Evolutionary conservation across 495 filamentous ascomycete genomes (phyloP).

Genomic region (Glonium stellatum): DNA sequence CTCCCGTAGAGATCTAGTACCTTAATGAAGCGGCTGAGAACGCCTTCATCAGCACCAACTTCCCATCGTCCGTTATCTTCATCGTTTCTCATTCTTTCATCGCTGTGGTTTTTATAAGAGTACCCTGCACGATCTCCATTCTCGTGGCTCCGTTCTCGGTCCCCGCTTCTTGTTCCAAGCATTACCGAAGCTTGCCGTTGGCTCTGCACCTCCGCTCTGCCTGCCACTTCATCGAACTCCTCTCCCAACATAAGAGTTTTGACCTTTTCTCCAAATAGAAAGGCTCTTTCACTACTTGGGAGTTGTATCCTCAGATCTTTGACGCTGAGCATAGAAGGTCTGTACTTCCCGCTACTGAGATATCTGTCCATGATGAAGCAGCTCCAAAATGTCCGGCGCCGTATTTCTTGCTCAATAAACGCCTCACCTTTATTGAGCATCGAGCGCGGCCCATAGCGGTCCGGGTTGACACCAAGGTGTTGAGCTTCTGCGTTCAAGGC

Average conservation of each 20-base stretch:
- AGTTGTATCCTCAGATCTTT: constrained; percentile 63
- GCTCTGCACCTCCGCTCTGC: constrained; percentile 23
- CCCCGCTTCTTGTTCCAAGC: constrained; percentile 9
- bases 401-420: constrained; percentile 65
- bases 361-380: constrained; percentile 78
- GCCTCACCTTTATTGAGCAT: constrained; percentile 38
- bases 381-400: constrained; percentile 78
- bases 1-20: constrained; percentile 73
- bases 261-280: constrained; percentile 63
- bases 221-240: constrained; percentile 18
- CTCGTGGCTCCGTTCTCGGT: not conserved
- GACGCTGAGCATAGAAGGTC: constrained; percentile 60
- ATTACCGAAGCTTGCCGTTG: constrained; percentile 19
- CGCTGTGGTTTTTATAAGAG: constrained; percentile 23
- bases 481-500: constrained; percentile 42
- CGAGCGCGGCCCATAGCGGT: constrained; percentile 18
- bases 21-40: constrained; percentile 68
- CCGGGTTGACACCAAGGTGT: constrained; percentile 35
- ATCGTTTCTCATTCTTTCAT: constrained; percentile 20
- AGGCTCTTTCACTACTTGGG: constrained; percentile 58
- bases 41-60: constrained; percentile 56
- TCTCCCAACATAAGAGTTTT: constrained; percentile 33
- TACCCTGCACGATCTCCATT: constrained; percentile 44
- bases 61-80: constrained; percentile 49
- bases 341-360: constrained; percentile 66